Evolutionary conservation across 805 yeast genomes (phyloP).

Genomic region (Wickerhamomyces kurtzmanii): DNA sequence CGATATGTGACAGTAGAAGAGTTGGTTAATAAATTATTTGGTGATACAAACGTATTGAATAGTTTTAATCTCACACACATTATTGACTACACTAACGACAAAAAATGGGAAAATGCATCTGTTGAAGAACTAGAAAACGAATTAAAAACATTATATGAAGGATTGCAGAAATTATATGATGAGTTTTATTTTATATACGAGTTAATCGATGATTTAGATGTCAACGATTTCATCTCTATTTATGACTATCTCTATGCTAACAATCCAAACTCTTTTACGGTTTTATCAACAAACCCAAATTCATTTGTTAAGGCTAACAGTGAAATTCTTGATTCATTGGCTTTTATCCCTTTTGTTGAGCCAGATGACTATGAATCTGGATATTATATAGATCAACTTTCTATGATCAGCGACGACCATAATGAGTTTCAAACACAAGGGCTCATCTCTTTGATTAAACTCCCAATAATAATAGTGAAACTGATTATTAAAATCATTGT

Average conservation of each 20-base stretch:
- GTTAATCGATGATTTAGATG: slow-evolving; percentile 7
- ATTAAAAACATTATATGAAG: slow-evolving; percentile 1
- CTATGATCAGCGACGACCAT: too few relatives aligned
- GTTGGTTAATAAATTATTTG: slow-evolving; percentile 5
- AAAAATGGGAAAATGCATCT: not conserved
- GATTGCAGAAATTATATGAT: slow-evolving; percentile 3
- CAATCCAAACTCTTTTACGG: not conserved
- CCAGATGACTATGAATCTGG: not conserved
- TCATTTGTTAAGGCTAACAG: slow-evolving; percentile 1
- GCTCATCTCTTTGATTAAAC: slow-evolving; percentile 4
- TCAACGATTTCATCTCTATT: slow-evolving; percentile 10
- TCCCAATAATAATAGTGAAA: slow-evolving; percentile 9
- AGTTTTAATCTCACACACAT: slow-evolving; percentile 4
- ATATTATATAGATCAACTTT: not conserved
- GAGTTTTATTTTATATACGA: slow-evolving; percentile 7
- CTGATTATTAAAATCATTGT: slow-evolving; percentile 7
- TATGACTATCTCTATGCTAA: slow-evolving; percentile 7
- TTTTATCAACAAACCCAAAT: not conserved
- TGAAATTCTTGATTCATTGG: not conserved
- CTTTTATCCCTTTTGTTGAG: slow-evolving; percentile 5
- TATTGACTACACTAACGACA: slow-evolving; percentile 3
- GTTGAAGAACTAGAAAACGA: slow-evolving; percentile 1
- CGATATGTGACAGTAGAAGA: slow-evolving; percentile 6
- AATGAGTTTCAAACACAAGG: slow-evolving; percentile 3
- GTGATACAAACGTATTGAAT: slow-evolving; percentile 6